Evolutionary conservation across 169 alveolate species (phyloP).

Genomic region (Plasmodium relictum): DNA sequence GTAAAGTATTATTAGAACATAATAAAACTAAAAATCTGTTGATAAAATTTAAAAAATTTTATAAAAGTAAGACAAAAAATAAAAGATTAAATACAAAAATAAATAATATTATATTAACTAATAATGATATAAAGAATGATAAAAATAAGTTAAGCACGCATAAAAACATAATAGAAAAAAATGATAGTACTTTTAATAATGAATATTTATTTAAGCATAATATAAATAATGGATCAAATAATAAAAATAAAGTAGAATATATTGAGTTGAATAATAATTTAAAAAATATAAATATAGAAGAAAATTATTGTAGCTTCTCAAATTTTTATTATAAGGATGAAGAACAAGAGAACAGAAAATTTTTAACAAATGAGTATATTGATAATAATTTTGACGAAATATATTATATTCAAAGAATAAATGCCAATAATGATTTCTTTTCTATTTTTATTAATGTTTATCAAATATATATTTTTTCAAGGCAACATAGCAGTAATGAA

Average conservation of each 20-base stretch:
- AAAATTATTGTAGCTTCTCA: not conserved
- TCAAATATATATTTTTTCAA: constrained; percentile 66
- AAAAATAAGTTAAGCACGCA: not conserved
- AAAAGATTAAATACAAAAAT: not conserved
- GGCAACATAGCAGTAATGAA: not conserved
- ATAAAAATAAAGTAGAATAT: not conserved
- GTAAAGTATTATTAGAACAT: not conserved
- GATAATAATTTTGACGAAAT: constrained; percentile 48
- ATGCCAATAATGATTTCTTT: constrained; percentile 38
- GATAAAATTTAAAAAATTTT: not conserved
- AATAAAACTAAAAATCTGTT: not conserved
- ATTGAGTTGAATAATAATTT: not conserved
- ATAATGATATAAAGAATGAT: not conserved
- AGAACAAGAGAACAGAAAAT: not conserved
- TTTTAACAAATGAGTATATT: constrained; percentile 33
- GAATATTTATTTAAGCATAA: not conserved
- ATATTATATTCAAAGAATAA: constrained; percentile 51
- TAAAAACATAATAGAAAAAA: not conserved
- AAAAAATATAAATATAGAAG: not conserved
- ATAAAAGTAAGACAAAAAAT: not conserved
- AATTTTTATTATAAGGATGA: not conserved
- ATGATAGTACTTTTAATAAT: not conserved
- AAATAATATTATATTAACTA: not conserved
- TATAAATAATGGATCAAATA: not conserved
- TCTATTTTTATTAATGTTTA: constrained; percentile 38